A percentile compares a stretch with the other conserved stretches of the same genome.
Evolutionary conservation across 176 grass and related monocot species (phyloP).

Genomic region (Calamus simplicifolius): DNA sequence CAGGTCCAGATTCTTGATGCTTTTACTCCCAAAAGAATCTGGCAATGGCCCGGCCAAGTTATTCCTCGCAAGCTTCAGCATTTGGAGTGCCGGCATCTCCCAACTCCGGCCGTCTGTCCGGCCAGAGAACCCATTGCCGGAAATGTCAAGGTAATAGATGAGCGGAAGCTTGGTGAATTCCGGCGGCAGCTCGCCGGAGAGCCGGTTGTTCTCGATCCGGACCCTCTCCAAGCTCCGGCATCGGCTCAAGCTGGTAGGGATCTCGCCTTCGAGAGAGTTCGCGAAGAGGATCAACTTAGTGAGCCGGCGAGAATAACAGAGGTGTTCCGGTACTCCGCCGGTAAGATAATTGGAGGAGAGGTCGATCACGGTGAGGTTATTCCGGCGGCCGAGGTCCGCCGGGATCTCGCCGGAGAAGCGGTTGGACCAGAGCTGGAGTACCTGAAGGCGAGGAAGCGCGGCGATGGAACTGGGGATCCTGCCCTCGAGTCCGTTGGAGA

Average conservation of each 20-base stretch:
- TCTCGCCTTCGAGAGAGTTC: not conserved
- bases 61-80: constrained; percentile 5
- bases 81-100: constrained; percentile 1
- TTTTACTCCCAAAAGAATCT: not conserved
- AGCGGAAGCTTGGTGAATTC: constrained; percentile 3
- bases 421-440: constrained; percentile 12
- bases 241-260: not conserved
- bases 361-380: constrained; percentile 7
- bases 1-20: constrained; percentile 8
- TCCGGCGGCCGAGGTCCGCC: not conserved
- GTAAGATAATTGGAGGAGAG: constrained; percentile 11
- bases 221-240: constrained; percentile 9
- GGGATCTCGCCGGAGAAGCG: not conserved
- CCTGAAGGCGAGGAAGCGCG: constrained; percentile 1
- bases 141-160: constrained; percentile 2
- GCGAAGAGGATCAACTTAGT: constrained; percentile 9
- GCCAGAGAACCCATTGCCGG: constrained; percentile 6
- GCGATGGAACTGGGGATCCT: constrained; percentile 2
- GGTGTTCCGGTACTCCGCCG: constrained; percentile 1
- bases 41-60: constrained; percentile 1
- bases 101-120: not conserved
- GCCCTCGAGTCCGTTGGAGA: not conserved
- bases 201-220: constrained; percentile 11
- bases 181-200: not conserved
- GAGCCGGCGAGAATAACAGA: constrained; percentile 1